Base-by-base conservation (phyloP, 2,329 filamentous ascomycete species). In the Ramichloridium luteum region DNA sequence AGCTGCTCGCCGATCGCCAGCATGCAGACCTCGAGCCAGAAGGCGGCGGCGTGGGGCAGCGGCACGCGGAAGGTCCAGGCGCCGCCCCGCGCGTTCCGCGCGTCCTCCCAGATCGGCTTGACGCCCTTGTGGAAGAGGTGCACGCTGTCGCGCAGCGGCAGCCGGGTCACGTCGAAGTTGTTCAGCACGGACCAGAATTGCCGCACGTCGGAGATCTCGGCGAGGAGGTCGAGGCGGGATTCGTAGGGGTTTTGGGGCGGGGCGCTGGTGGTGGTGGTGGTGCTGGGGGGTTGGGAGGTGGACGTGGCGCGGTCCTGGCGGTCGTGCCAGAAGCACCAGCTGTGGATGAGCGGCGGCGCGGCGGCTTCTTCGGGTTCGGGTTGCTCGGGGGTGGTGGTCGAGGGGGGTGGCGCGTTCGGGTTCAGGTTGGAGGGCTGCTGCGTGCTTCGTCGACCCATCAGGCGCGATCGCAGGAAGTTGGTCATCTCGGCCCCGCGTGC, bases 51-150 rank as follows among this genome's bases (percentile, higher is more conserved):
- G 22, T 71, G 68, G 39, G 66, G 68, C 64, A 93, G 93, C 41
- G 78, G 76, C 27, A 94, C 78, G 30, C 86, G 77, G 59, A 96
- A 93, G 13, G 84, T 92, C 84, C 84, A 94, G 54, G 80, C 80
- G 30, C 88, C 88, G 31, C 88, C 88, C 39, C 76, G 69, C 37
- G 79, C 66, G 59, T 94, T 94, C 48, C 90, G 76, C 25, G 81
- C 73, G 54, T 96, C 88, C 60, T 86, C 82, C 68, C 85, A 81
- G 26, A 85, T 72, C 13, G 79, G 82, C 62, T 82, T 80, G 57
- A 86, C 80, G 45, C 82, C 75, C 45, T 77, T 67, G 72, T 82
- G 83, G 61, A 81, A 83, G 55, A 86, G 77, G 61, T 86, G 80
- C 16, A 81, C 80, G 28, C 53, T 59, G 48, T 68, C 65, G 11